A percentile compares a stretch with the other conserved stretches of the same genome.
These are phyloP conservation scores for Leptomonas pyrrhocoris DNA, from an alignment of 208 protist genomes.

Conservation along the genomic window DNA sequence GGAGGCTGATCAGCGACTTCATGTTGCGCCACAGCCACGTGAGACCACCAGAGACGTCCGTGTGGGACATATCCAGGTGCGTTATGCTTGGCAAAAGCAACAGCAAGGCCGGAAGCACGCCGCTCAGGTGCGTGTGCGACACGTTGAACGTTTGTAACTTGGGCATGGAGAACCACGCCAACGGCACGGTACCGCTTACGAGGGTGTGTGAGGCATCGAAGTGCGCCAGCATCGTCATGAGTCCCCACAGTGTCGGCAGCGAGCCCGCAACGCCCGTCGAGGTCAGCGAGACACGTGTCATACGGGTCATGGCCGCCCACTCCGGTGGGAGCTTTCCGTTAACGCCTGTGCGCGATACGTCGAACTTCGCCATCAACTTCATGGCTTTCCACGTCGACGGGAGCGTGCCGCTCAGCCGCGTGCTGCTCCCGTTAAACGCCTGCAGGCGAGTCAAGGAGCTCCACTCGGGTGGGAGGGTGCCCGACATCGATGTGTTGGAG, in stretches of 20 bases:
- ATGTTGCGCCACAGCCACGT: not conserved
- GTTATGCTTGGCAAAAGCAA: not conserved
- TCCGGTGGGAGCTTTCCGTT: not conserved
- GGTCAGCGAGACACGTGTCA: not conserved
- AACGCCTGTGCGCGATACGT: not conserved
- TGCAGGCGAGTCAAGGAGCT: not conserved
- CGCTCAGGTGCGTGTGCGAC: constrained; percentile 1
- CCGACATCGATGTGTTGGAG: not conserved
- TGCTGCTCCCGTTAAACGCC: not conserved
- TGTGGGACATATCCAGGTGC: not conserved
- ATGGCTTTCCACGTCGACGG: not conserved
- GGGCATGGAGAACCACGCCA: not conserved
- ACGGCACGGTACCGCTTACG: not conserved
- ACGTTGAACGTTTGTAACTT: not conserved
- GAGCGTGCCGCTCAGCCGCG: not conserved
- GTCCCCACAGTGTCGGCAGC: not conserved
- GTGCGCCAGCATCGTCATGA: not conserved
- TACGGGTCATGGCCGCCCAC: not conserved
- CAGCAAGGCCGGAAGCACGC: constrained; percentile 4
- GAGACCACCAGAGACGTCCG: constrained; percentile 5
- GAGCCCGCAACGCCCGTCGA: not conserved
- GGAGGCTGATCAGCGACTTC: not conserved
- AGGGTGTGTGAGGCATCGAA: not conserved
- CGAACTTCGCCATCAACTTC: not conserved
- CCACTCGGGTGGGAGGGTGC: not conserved